These are phyloP conservation scores for Paraphysoderma sedebokerense DNA, from an alignment of 371 early-diverging fungal species.

Conservation along the genomic window DNA sequence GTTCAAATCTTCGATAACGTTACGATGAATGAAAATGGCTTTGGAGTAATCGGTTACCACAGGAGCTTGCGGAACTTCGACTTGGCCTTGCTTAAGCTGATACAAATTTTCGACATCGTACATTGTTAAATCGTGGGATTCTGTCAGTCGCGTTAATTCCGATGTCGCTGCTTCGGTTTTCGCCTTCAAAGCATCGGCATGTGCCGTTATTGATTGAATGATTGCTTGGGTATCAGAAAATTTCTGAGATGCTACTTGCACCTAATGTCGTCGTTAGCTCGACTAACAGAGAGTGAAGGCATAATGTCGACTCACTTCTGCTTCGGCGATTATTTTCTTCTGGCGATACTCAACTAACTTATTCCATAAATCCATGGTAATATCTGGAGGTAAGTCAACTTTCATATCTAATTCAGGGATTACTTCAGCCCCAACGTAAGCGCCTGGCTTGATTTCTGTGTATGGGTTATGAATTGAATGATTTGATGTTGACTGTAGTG, in stretches of 20 bases:
- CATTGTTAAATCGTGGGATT: conserved; percentile 17
- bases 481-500: too few species aligned
- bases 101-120: conserved; percentile 25
- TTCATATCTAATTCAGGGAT: too few species aligned
- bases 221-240: neutral
- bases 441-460: too few species aligned
- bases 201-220: neutral
- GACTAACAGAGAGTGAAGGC: too few species aligned
- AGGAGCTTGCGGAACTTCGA: conserved; percentile 31
- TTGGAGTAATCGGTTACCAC: conserved; percentile 35
- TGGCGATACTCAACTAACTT: too few species aligned
- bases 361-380: too few species aligned
- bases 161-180: conserved; percentile 15
- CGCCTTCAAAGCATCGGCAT: conserved; percentile 14
- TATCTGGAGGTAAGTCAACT: too few species aligned
- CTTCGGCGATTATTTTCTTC: too few species aligned
- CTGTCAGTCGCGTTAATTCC: conserved; percentile 17
- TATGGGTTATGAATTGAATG: too few species aligned
- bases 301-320: too few species aligned
- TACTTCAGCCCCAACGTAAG: too few species aligned
- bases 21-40: conserved; percentile 23
- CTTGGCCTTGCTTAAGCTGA: conserved; percentile 37
- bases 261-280: neutral
- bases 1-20: conserved; percentile 26
- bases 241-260: neutral